Evolutionary conservation across 257 asterid genomes (phyloP), one percentile per base, ranked within the genome.

Genomic region (Ballota nigra): DNA sequence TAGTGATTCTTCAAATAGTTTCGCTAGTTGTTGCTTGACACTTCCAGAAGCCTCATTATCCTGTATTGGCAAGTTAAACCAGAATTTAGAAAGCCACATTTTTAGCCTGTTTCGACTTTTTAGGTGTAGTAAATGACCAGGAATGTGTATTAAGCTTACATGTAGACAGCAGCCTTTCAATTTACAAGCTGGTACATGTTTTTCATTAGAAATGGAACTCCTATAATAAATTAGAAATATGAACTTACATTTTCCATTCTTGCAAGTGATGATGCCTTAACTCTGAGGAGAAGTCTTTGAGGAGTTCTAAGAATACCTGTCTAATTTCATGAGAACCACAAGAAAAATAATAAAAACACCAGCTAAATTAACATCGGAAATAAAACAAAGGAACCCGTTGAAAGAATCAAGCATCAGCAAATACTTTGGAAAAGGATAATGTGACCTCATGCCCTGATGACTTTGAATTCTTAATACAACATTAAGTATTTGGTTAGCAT

Each of bases 241-340:
- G 43, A 73, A 86, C 93, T 86, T 84, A 92, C 98, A 65, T 72
- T 66, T 49, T 83, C 86, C 96, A 92, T 86, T 24, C 67, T 83
- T 57, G 86, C 41, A 3, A 43, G 29, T 3, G 84, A 67, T 47
- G 80, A 78, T 52, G 80, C 76, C 75, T 79, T 86, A 26, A 79
- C 78, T 47, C 73, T 52, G 80, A 75, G 43, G 16, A 78, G 74
- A 59, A 80, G 49, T 75, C 85, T 85, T 72, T 75, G 81, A 71
- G 87, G 73, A 45, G 79, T 78, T 71, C 83, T 84, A 75, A 80
- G 68, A 83, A 69, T 74, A 79, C 86, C 96, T 88, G 96, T 80
- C 96, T 89, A 89, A 85, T 89, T 86, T 65, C 78, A 86, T 73
- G 52, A 75, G 61, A 74, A 80, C 43, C 72, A 78, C 43, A 68